Conservation (phyloP, 73 alveolate species). For the Paramecium octaurelia region DNA sequence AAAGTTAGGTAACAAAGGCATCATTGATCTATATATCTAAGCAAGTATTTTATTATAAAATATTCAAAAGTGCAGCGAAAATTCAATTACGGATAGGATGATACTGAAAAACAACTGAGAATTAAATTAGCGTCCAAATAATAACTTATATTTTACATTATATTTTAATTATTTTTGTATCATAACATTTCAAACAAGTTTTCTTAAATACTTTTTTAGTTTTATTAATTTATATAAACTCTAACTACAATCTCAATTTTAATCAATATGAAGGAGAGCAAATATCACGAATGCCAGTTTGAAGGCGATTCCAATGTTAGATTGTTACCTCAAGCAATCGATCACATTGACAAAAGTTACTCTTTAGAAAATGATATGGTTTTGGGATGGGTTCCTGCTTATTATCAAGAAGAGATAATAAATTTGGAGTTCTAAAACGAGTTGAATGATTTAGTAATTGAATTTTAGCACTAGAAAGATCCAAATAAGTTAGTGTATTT, state of each 20-base stretch:
- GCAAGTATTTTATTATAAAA: neutral
- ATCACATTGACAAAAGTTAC: conserved; percentile 56
- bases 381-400: conserved; percentile 67
- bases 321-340: conserved; percentile 29
- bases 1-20: neutral
- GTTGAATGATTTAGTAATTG: conserved; percentile 20
- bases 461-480: neutral
- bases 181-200: neutral
- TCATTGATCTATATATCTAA: neutral
- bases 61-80: neutral
- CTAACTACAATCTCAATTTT: neutral
- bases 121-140: neutral
- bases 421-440: neutral
- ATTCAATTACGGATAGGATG: neutral
- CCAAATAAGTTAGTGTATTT: conserved; percentile 61
- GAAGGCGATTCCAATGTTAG: neutral
- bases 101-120: neutral
- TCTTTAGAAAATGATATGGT: conserved; percentile 78
- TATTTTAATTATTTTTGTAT: neutral
- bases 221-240: neutral
- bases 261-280: neutral
- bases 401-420: neutral
- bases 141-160: neutral
- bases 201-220: neutral
- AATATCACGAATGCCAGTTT: neutral